These are phyloP conservation scores for Psilocybe tampanensis DNA, from an alignment of 768 basidiomycete genomes.

Conservation along the genomic window DNA sequence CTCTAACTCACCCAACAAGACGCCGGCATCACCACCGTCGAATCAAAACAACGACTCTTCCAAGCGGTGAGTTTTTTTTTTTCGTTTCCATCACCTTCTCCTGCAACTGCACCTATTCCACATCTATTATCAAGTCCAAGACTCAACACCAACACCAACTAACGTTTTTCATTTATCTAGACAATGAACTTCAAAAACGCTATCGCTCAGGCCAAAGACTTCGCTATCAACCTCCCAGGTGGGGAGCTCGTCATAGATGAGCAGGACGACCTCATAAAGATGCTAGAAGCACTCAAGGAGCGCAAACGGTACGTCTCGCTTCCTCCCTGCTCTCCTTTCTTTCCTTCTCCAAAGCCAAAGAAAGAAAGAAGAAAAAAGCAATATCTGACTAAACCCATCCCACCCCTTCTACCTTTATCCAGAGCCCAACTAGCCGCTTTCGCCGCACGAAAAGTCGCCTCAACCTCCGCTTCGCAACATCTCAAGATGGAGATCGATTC, in stretches of 20 bases:
- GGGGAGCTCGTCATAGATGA: slow-evolving; percentile 71
- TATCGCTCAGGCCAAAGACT: slow-evolving; percentile 59
- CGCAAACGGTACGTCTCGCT: slow-evolving; percentile 55
- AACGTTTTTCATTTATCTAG: slow-evolving; percentile 33
- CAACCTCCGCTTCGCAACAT: slow-evolving; percentile 26
- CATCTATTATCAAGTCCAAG: too few species aligned
- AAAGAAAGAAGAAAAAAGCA: too few species aligned
- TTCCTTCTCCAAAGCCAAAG: too few species aligned
- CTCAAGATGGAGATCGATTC: slow-evolving; percentile 72
- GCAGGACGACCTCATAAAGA: slow-evolving; percentile 70
- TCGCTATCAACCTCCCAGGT: slow-evolving; percentile 62
- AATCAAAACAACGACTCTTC: slow-evolving; percentile 66
- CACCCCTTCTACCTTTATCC: too few species aligned
- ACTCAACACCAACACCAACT: too few species aligned
- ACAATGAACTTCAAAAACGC: slow-evolving; percentile 71
- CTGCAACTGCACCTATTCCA: too few species aligned
- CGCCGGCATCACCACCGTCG: slow-evolving; percentile 54
- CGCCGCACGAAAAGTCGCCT: slow-evolving; percentile 39
- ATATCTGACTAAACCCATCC: too few species aligned
- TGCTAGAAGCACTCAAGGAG: slow-evolving; percentile 65
- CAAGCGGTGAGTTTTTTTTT: slow-evolving; percentile 56
- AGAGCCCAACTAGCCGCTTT: slow-evolving; percentile 63
- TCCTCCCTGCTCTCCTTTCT: too few species aligned
- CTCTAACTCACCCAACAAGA: slow-evolving; percentile 61
- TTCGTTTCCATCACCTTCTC: too few species aligned